A percentile compares a stretch with the other conserved stretches of the same genome.
Conservation (phyloP, 345 rosid species). For the Pistacia atlantica region DNA sequence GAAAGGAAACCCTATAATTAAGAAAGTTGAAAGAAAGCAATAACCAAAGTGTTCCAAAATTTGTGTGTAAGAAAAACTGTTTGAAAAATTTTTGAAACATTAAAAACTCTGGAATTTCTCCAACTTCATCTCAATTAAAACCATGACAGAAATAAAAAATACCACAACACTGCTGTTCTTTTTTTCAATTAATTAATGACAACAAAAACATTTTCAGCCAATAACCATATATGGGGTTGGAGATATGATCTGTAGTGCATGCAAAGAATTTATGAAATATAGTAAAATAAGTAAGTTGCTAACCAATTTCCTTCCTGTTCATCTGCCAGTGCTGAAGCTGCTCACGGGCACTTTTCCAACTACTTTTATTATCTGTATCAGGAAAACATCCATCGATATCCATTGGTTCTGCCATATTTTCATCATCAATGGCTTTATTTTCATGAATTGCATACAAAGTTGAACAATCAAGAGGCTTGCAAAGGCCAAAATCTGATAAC, state of each 20-base stretch:
- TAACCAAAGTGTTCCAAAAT: background rate
- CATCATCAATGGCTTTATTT: constrained; percentile 71
- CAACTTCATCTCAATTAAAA: background rate
- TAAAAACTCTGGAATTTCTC: background rate
- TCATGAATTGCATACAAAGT: constrained; percentile 78
- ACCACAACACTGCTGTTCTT: background rate
- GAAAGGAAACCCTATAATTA: background rate
- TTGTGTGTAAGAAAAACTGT: background rate
- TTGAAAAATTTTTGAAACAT: constrained; percentile 2
- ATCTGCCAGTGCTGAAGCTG: constrained; percentile 99
- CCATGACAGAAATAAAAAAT: background rate
- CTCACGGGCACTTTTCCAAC: constrained; percentile 87
- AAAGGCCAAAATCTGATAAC: constrained; percentile 96
- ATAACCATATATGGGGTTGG: background rate
- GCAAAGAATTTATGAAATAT: background rate
- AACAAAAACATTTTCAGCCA: background rate
- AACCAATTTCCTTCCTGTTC: constrained; percentile 97
- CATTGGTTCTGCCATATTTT: constrained; percentile 67
- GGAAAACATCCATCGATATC: constrained; percentile 82
- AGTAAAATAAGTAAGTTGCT: constrained; percentile 16
- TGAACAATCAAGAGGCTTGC: constrained; percentile 94
- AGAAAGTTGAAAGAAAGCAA: background rate
- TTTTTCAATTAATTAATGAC: background rate
- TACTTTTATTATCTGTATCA: constrained; percentile 72
- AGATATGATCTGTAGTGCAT: constrained; percentile 3